Percentiles rank a stretch among this genome's conserved stretches.
Conservation (phyloP, 139 green algal species). For the Chlamydomonas eustigma region DNA sequence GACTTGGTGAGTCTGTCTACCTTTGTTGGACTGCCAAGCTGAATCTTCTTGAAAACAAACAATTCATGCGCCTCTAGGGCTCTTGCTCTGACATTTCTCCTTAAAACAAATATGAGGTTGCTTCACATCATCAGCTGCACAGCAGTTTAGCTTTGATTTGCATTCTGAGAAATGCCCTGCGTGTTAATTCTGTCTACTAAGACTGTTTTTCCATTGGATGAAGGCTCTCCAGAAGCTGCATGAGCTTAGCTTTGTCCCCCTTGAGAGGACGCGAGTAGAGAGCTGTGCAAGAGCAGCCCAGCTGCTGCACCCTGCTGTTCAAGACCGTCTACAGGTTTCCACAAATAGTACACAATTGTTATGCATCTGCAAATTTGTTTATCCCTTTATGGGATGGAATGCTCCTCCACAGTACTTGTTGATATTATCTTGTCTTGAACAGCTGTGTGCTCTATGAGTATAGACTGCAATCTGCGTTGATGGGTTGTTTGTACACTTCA, state of each 20-base stretch:
- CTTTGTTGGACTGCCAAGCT: too few species aligned
- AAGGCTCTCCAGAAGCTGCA: conserved; percentile 35
- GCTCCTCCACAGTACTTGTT: too few species aligned
- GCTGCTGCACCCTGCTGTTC: conserved; percentile 33
- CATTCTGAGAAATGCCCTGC: neutral
- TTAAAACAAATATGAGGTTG: neutral
- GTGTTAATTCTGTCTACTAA: neutral
- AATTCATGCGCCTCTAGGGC: neutral
- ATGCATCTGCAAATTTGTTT: neutral
- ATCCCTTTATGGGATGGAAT: neutral
- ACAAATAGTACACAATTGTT: neutral
- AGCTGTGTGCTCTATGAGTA: neutral
- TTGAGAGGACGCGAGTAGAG: conserved; percentile 31
- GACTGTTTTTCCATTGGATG: neutral
- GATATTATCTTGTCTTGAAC: too few species aligned
- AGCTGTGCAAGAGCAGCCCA: conserved; percentile 23
- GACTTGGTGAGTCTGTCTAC: neutral
- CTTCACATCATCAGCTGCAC: neutral
- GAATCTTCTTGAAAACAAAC: neutral
- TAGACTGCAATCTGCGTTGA: neutral
- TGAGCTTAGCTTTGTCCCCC: conserved; percentile 37
- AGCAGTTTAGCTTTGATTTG: neutral
- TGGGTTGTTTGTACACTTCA: neutral
- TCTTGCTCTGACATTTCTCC: neutral
- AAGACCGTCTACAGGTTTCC: conserved; percentile 30